Base-by-base conservation (phyloP, 192 early-diverging fungal genomes). In the Coemansia javaensis region DNA sequence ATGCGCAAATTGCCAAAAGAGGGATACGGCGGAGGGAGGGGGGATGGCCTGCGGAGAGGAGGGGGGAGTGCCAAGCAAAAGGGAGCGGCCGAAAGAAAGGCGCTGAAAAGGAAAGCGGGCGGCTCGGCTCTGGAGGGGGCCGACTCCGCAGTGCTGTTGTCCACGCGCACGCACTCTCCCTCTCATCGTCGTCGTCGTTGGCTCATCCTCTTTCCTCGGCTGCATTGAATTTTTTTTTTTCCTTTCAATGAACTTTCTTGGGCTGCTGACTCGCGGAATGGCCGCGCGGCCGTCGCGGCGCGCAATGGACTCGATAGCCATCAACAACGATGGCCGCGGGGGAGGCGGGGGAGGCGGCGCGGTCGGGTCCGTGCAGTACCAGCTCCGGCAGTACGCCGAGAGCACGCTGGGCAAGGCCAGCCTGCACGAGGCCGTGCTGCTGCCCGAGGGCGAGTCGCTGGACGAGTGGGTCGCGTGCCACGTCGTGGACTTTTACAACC, bases 391-490 rank as follows among this genome's bases (percentile, higher is more conserved):
- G 45, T 77, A 69, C 50, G 82, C 85, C 12, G 82, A 84, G 30
- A 82, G 81, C 36, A 93, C 90, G 0, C 71, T 93, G 18, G 87
- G 90, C 16, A 81, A 84, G 8, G 84, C 85, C 42, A 88, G 89
- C 55, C 76, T 96, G 32, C 78, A 83, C 39, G 59, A 81, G 32
- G 87, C 87, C 6, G 89, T 94, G 17, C 56, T 80, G 28, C 58
- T 93, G 15, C 94, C 94, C 22, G 86, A 90, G 34, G 91, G 91
- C 50, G 93, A 95, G 67, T 84, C 88, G 42, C 35, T 81, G 23
- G 82, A 91, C 57, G 94, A 97, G 53, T 97, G 94, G 94, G 75
- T 95, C 5, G 93, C 94, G 10, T 89, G 90, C 34, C 89, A 95
- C 64, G 82, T 87, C 2, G 88, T 91, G 9, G 94, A 97, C 67